These are phyloP conservation scores for Cucurbita pepo DNA, from an alignment of 306 rosid genomes.

Conservation along the genomic window DNA sequence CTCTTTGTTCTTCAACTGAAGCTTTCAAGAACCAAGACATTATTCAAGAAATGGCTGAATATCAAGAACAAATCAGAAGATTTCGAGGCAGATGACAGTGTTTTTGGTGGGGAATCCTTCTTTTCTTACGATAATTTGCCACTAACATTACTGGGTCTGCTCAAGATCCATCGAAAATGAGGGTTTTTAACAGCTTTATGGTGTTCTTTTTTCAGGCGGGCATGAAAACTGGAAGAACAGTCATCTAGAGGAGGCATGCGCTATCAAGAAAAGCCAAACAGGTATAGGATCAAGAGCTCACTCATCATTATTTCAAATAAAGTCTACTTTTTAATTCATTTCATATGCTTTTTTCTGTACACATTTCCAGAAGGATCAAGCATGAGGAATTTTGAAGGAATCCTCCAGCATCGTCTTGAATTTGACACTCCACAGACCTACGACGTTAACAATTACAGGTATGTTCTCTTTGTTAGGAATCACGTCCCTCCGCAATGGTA, in stretches of 20 bases:
- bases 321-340: not conserved
- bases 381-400: conserved; percentile 6
- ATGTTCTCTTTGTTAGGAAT: not conserved
- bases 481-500: too few species aligned
- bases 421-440: not conserved
- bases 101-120: not conserved
- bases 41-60: conserved; percentile 10
- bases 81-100: conserved; percentile 1
- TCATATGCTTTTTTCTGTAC: not conserved
- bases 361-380: conserved; percentile 9
- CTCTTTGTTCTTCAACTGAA: not conserved
- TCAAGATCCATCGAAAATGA: not conserved
- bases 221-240: not conserved
- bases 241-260: not conserved
- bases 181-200: not conserved
- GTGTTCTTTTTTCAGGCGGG: not conserved
- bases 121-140: not conserved
- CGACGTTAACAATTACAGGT: conserved; percentile 1
- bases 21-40: conserved; percentile 10
- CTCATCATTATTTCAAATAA: conserved; percentile 15
- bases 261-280: not conserved
- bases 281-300: not conserved
- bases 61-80: conserved; percentile 11
- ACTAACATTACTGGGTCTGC: not conserved
- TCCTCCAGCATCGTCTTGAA: not conserved